Conservation (phyloP, 2,329 filamentous ascomycete genomes). For the Aspergillus cejpii region DNA sequence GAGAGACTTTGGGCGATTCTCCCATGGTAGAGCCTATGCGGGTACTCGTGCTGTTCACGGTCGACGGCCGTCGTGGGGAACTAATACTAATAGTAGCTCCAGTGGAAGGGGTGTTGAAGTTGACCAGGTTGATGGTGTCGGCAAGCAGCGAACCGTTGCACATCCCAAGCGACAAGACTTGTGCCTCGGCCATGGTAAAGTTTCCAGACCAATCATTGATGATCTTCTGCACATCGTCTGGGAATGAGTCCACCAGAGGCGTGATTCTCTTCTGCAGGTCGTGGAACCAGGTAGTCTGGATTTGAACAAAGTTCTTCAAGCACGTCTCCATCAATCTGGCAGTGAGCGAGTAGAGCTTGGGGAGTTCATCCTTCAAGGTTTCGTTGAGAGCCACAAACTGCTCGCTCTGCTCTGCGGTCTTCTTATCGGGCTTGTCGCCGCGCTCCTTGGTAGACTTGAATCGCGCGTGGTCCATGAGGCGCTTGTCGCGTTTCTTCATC, state of each 20-base stretch:
- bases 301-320: slow-evolving; percentile 72
- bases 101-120: slow-evolving; percentile 51
- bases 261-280: slow-evolving; percentile 80
- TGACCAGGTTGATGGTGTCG: slow-evolving; percentile 53
- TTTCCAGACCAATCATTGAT: slow-evolving; percentile 71
- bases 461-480: slow-evolving; percentile 80
- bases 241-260: slow-evolving; percentile 61
- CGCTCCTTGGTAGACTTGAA: slow-evolving; percentile 68
- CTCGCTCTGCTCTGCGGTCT: slow-evolving; percentile 74
- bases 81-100: slow-evolving; percentile 32
- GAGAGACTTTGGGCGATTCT: slow-evolving; percentile 55
- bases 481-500: slow-evolving; percentile 91
- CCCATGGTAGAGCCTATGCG: slow-evolving; percentile 60
- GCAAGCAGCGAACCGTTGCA: slow-evolving; percentile 64
- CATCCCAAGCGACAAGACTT: slow-evolving; percentile 64
- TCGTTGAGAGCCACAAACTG: slow-evolving; percentile 89
- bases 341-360: slow-evolving; percentile 72
- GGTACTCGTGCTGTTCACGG: slow-evolving; percentile 47
- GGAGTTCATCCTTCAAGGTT: slow-evolving; percentile 85
- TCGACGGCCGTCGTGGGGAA: slow-evolving; percentile 45
- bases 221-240: slow-evolving; percentile 65
- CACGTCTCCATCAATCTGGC: slow-evolving; percentile 78
- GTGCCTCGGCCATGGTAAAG: slow-evolving; percentile 67
- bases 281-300: slow-evolving; percentile 75
- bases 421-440: slow-evolving; percentile 81